Conservation (phyloP, 2,329 filamentous ascomycete species). For the Trichoderma sp. region DNA sequence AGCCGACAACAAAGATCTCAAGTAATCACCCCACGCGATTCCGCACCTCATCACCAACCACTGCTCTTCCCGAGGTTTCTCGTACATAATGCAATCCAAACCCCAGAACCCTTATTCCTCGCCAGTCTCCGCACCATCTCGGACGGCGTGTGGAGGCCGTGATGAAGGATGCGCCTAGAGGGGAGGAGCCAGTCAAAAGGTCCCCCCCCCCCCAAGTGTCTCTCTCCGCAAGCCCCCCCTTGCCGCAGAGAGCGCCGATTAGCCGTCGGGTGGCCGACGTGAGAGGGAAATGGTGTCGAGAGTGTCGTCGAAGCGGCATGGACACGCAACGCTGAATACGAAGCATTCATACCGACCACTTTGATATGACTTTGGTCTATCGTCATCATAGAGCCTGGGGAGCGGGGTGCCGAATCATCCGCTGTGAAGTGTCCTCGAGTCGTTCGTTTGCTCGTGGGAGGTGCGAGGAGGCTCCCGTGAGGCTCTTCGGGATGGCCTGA, state of each 20-base stretch:
- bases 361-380: no score
- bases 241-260: slow-evolving; percentile 10
- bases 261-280: neutral
- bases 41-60: slow-evolving; percentile 9
- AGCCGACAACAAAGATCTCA: neutral
- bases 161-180: slow-evolving; percentile 16
- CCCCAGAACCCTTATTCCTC: slow-evolving; percentile 23
- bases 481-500: no score
- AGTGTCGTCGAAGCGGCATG: neutral
- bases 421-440: neutral
- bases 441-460: no score
- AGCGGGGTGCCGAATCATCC: neutral
- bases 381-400: no score
- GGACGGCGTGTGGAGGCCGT: slow-evolving; percentile 16
- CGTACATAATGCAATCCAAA: slow-evolving; percentile 22
- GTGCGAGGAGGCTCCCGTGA: no score
- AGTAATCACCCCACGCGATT: neutral
- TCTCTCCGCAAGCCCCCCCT: slow-evolving; percentile 15
- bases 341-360: neutral
- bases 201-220: slow-evolving; percentile 18
- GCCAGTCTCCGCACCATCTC: slow-evolving; percentile 20
- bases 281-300: neutral
- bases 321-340: slow-evolving; percentile 13
- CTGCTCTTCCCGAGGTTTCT: slow-evolving; percentile 4
- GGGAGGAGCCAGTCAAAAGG: slow-evolving; percentile 23